These are phyloP conservation scores for Centrapalus pauciflorus DNA, from an alignment of 129 eudicot genomes.

Conservation along the genomic window DNA sequence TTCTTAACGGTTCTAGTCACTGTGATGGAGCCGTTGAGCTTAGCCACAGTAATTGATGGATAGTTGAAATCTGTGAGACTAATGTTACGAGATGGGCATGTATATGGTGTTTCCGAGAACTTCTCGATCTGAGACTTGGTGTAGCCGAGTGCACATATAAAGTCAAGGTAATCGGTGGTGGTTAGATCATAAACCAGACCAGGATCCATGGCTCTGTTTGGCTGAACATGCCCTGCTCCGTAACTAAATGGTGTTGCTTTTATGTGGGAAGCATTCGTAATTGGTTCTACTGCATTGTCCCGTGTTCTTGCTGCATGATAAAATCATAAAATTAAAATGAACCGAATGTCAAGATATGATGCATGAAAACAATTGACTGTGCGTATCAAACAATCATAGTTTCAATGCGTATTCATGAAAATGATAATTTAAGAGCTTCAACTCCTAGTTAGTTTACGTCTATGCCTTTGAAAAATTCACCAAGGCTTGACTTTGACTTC, in stretches of 20 bases:
- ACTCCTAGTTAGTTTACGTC: too few relatives aligned
- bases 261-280: slow-evolving; percentile 46
- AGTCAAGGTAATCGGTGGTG: slow-evolving; percentile 43
- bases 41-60: slow-evolving; percentile 74
- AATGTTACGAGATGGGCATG: slow-evolving; percentile 37
- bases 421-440: too few relatives aligned
- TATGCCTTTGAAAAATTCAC: too few relatives aligned
- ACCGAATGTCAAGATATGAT: too few relatives aligned
- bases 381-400: too few relatives aligned
- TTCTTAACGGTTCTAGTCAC: slow-evolving; percentile 65
- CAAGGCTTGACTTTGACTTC: too few relatives aligned
- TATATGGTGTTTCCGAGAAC: slow-evolving; percentile 37
- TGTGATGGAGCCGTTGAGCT: slow-evolving; percentile 52
- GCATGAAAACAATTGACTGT: too few relatives aligned
- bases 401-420: not conserved
- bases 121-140: slow-evolving; percentile 43
- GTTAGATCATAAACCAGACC: slow-evolving; percentile 68
- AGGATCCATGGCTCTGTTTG: slow-evolving; percentile 86
- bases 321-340: too few relatives aligned
- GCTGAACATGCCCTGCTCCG: slow-evolving; percentile 76
- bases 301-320: slow-evolving; percentile 53
- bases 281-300: slow-evolving; percentile 49
- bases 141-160: slow-evolving; percentile 57
- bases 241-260: slow-evolving; percentile 80
- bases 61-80: slow-evolving; percentile 53